Percentiles rank a stretch among this genome's conserved stretches.
Conservation (phyloP, 306 rosid genomes). For the Carpinus fangiana region DNA sequence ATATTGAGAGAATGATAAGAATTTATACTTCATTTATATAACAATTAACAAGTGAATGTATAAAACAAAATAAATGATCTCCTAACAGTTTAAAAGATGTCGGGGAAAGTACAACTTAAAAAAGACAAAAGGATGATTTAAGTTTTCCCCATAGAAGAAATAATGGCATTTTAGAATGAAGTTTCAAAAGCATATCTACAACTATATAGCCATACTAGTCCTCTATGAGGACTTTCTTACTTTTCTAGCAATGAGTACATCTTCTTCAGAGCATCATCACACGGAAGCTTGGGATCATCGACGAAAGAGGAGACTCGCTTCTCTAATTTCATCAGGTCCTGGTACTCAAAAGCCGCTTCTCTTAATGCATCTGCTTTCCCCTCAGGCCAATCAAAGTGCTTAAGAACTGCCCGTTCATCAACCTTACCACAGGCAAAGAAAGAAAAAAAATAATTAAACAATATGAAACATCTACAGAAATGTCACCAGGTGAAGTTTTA, state of each 20-base stretch:
- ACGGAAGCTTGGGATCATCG: slow-evolving; percentile 80
- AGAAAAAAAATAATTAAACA: slow-evolving; percentile 20
- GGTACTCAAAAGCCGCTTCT: slow-evolving; percentile 97
- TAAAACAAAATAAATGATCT: neutral
- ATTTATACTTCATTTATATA: slow-evolving; percentile 1
- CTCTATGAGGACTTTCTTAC: slow-evolving; percentile 48
- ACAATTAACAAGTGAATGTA: neutral
- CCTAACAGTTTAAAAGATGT: neutral
- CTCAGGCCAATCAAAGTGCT: slow-evolving; percentile 99
- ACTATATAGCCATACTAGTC: neutral
- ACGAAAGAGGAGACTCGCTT: slow-evolving; percentile 71
- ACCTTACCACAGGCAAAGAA: slow-evolving; percentile 51
- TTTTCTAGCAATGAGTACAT: slow-evolving; percentile 97
- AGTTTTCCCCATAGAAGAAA: neutral
- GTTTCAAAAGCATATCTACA: neutral
- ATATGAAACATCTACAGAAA: neutral
- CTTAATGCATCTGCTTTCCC: slow-evolving; percentile 98
- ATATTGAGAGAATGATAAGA: neutral
- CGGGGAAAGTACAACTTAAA: neutral
- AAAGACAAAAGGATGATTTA: neutral
- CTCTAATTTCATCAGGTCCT: slow-evolving; percentile 89
- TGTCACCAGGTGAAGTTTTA: neutral
- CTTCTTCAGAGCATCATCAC: slow-evolving; percentile 90
- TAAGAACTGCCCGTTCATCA: slow-evolving; percentile 96
- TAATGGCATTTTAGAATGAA: neutral